phyloP scores from a whole-genome alignment of 768 basidiomycete species.

The Mycena crocata region DNA sequence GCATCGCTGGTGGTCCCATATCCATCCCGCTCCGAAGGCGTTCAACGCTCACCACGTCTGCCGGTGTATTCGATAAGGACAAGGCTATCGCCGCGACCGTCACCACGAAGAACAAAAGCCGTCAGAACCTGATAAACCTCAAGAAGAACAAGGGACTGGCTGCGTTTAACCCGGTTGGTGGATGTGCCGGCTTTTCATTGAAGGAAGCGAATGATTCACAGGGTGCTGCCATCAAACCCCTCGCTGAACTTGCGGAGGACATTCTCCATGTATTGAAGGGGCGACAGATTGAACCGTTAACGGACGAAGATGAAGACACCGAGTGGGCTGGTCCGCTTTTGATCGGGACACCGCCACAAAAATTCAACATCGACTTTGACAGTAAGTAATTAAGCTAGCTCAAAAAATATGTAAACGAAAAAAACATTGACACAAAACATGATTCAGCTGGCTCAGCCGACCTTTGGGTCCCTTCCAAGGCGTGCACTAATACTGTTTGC shows the following conservation, averaged over 20 bases:
- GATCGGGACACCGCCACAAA: constrained; percentile 51
- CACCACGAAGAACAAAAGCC: constrained; percentile 48
- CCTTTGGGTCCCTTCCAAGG: constrained; percentile 46
- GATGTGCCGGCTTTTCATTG: neutral
- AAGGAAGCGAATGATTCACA: neutral
- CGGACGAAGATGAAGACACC: constrained; percentile 47
- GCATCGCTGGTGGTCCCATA: constrained; percentile 18
- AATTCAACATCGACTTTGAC: constrained; percentile 55
- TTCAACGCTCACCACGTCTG: constrained; percentile 19
- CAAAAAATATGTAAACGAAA: neutral
- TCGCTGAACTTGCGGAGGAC: constrained; percentile 31
- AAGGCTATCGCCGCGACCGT: constrained; percentile 33
- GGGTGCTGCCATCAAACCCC: constrained; percentile 45
- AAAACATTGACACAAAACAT: neutral
- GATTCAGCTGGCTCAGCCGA: constrained; percentile 23
- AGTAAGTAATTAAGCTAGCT: constrained; percentile 35
- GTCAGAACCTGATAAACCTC: constrained; percentile 51
- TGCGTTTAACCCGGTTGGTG: constrained; percentile 24
- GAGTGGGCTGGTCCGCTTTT: constrained; percentile 55
- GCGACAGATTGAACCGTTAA: constrained; percentile 48
- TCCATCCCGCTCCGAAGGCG: constrained; percentile 26
- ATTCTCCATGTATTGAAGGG: constrained; percentile 32
- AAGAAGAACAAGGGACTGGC: constrained; percentile 43
- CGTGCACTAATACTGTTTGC: constrained; percentile 44
- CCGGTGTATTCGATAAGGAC: constrained; percentile 36